Conservation (phyloP, 179 eudicot species). For the Dionaea muscipula region DNA sequence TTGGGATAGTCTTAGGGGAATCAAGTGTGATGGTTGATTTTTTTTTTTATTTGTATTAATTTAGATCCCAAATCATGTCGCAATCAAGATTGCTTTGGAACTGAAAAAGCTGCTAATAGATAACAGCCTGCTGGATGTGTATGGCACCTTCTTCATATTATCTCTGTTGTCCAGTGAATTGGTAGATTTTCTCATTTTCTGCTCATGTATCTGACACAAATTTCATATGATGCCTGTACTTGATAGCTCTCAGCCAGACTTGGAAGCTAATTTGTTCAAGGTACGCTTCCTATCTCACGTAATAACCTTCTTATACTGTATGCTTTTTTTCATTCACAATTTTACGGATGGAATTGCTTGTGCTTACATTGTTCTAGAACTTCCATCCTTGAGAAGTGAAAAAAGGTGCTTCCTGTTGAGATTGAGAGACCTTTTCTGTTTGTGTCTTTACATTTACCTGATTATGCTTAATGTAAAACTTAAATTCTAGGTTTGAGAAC, state of each 20-base stretch:
- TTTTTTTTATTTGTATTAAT: constrained; percentile 1
- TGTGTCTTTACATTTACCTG: too few species aligned
- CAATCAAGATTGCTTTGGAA: constrained; percentile 90
- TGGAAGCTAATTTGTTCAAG: constrained; percentile 94
- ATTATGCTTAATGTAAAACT: too few species aligned
- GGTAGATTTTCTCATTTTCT: background rate
- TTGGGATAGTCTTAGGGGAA: too few species aligned
- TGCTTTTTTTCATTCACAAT: too few species aligned
- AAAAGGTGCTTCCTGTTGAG: too few species aligned
- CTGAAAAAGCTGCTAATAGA: constrained; percentile 89
- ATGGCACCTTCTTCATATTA: constrained; percentile 21
- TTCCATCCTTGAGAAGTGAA: too few species aligned
- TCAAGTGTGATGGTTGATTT: background rate
- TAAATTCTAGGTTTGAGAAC: too few species aligned
- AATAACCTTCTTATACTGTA: background rate
- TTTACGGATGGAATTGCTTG: too few species aligned
- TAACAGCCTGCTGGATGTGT: constrained; percentile 97
- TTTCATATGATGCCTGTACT: background rate
- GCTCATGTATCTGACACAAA: background rate
- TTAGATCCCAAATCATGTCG: constrained; percentile 96
- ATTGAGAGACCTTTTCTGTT: too few species aligned
- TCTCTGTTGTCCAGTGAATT: constrained; percentile 2
- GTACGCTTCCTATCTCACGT: constrained; percentile 18
- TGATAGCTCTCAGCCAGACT: constrained; percentile 83
- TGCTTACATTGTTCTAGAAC: too few species aligned